Evolutionary conservation across 176 grass and related monocot genomes (phyloP).

Genomic region (Eragrostis nindensis): DNA sequence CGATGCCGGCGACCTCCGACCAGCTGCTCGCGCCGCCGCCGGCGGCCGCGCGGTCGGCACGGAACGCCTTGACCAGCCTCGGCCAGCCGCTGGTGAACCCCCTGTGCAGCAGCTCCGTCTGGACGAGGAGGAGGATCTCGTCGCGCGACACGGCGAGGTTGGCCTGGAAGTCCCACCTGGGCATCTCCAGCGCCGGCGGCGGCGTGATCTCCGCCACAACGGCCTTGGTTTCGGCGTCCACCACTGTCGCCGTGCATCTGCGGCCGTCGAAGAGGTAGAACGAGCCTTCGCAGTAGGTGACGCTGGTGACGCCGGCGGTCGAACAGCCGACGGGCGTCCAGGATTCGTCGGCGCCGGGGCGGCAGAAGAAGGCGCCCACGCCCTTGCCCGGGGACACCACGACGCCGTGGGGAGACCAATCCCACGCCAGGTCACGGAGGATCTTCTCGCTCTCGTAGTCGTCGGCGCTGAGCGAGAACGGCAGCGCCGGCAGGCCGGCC

Average conservation of each 20-base stretch:
- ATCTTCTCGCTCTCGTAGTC: no score
- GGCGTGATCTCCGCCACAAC: neutral
- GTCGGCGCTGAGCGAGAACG: no score
- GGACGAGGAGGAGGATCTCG: conserved; percentile 32
- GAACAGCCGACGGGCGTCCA: neutral
- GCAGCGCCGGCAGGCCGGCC: neutral
- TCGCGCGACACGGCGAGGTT: neutral
- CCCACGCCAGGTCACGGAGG: neutral
- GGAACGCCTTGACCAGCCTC: conserved; percentile 21
- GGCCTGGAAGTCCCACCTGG: no score
- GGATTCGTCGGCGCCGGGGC: neutral
- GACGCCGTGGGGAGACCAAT: conserved; percentile 23
- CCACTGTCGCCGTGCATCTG: neutral
- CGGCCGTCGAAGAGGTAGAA: conserved; percentile 33
- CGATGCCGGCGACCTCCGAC: conserved; percentile 13
- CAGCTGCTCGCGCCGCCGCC: no score
- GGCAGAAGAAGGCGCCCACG: neutral
- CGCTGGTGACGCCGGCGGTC: neutral
- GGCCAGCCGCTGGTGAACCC: neutral
- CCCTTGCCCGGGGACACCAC: neutral
- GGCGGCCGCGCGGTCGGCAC: neutral
- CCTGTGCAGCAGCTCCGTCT: neutral
- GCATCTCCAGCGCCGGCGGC: neutral
- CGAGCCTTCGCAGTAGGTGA: conserved; percentile 30
- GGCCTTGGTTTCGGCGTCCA: conserved; percentile 5